A percentile compares a stretch with the other conserved stretches of the same genome.
These are phyloP conservation scores for Seiridium cupressi DNA, from an alignment of 2,329 filamentous ascomycete genomes.

Conservation along the genomic window DNA sequence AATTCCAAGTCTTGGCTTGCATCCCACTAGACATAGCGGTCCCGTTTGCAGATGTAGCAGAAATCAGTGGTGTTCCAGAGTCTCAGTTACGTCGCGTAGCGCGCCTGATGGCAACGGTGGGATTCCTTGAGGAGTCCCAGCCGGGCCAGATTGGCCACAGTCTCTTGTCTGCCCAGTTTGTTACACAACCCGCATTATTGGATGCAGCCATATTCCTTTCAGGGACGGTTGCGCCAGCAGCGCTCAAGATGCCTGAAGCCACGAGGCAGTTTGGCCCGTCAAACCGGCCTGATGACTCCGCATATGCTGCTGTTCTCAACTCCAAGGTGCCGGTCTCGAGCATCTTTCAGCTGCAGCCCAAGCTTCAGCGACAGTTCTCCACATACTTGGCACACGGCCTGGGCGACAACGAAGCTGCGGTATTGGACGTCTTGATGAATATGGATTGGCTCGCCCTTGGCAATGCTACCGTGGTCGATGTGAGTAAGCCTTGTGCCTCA, in stretches of 20 bases:
- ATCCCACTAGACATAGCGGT: slow-evolving; percentile 36
- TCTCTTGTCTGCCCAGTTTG: slow-evolving; percentile 33
- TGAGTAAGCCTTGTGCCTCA: background rate
- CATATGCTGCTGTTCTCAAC: background rate
- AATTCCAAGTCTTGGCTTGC: slow-evolving; percentile 42
- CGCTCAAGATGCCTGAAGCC: slow-evolving; percentile 29
- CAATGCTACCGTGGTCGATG: slow-evolving; percentile 1
- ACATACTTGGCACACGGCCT: background rate
- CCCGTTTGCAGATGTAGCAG: slow-evolving; percentile 36
- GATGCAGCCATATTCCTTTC: slow-evolving; percentile 39
- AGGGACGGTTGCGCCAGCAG: slow-evolving; percentile 28
- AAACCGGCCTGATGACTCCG: background rate
- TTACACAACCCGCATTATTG: slow-evolving; percentile 27
- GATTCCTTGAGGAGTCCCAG: slow-evolving; percentile 32
- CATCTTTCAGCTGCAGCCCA: background rate
- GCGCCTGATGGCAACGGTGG: slow-evolving; percentile 27
- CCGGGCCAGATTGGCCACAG: slow-evolving; percentile 34
- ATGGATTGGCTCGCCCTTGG: background rate
- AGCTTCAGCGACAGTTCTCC: background rate
- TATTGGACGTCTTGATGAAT: background rate
- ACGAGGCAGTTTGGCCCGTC: slow-evolving; percentile 13
- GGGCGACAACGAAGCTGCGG: background rate
- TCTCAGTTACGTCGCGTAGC: slow-evolving; percentile 32
- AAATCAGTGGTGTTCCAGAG: slow-evolving; percentile 36
- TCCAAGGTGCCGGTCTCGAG: background rate